Evolutionary conservation across 495 filamentous ascomycete genomes (phyloP), one percentile per base, ranked within the genome.

Genomic region (Hypoxylon lienhwacheense): DNA sequence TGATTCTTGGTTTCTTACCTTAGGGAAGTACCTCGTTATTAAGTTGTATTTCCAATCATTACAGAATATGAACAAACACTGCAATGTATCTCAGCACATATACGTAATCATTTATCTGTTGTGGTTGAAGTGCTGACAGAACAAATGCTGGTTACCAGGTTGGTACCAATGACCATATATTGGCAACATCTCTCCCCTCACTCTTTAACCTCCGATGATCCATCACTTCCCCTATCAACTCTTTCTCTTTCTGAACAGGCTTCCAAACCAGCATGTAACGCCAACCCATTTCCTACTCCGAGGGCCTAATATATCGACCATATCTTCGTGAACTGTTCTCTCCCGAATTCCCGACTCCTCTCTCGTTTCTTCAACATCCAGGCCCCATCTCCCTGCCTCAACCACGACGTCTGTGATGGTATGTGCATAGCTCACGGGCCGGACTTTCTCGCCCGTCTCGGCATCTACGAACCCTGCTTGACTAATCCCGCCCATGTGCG

Each of bases 251-350:
- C 73, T 75, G 53, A 85, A 73, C 62, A 82, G 72, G 39, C 82
- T 55, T 17, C 79, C 85, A 77, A 83, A 83, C 83, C 85, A 87
- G 32, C 86, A 83, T 49, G 67, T 80, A 21, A 81, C 57, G 5
- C 85, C 85, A 64, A 87, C 70, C 85, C 86, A 89, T 54, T 89
- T 89, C 67, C 58, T 72, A 29, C 81, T 84, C 55, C 86, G 81
- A 42, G 66, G 56, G 3, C 84, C 84, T 28, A 88, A 64, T 33
- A 37, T 57, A 28, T 72, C 72, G 32, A 73, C 68, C 63, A 81
- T 72, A 20, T 56, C 60, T 59, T 79, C 73, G 59, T 77, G 71
- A 25, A 88, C 79, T 24, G 39, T 70, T 65, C 71, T 77, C 68
- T 82, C 79, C 17, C 47, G 53, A n/a, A 74, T 66, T 29, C 65